Base-by-base conservation (phyloP, 1,139 yeast genomes). In the Yamadazyma aaseri region DNA sequence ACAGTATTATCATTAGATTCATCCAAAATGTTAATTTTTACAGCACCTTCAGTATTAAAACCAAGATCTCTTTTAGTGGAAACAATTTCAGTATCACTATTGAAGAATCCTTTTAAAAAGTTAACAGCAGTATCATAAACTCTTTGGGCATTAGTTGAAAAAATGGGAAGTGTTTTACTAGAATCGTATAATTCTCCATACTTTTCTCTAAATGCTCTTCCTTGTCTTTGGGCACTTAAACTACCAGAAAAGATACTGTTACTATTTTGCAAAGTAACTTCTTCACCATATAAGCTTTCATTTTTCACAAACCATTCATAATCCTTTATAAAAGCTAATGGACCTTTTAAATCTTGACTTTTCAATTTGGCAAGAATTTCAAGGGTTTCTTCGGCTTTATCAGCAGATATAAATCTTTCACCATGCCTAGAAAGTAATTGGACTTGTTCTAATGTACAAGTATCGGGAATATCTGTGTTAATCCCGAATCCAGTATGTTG, bases 351-450 rank as follows among this genome's bases (percentile, higher is more conserved):
- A 5, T 21, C 13, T 29, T 41, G 39, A 15, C 14, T 31, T 25
- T 33, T 33, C 6, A 46, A 31, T 3, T 31, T 25, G 3, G 27
- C 22, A 18, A 44, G 31, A 3, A 60, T 56, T 1, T 50, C 46
- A 22, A 55, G 52, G 41, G 53, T 54, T 11, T 42, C 33, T 32
- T 48, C 30, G 16, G 69, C 72, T 13, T 52, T 50, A 20, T 51
- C 45, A 12, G 49, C 49, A 3, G 66, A 56, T 13, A 86, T 87
- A 52, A 67, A 83, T 47, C 92, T 63, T 50, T 81, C 89, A n/a
- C 90, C 92, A 47, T 84, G 92, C 51, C 92, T 73, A 38, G 73
- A 67, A 32, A 78, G 58, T 40, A 78, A 57, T 44, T 78, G 80
- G n/a, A 81, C 85, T 53, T 80, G 87, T 41, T 79, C 80, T 31